phyloP scores from a whole-genome alignment of 2,329 filamentous ascomycete species.

The Fusarium neocosmosporiellum region DNA sequence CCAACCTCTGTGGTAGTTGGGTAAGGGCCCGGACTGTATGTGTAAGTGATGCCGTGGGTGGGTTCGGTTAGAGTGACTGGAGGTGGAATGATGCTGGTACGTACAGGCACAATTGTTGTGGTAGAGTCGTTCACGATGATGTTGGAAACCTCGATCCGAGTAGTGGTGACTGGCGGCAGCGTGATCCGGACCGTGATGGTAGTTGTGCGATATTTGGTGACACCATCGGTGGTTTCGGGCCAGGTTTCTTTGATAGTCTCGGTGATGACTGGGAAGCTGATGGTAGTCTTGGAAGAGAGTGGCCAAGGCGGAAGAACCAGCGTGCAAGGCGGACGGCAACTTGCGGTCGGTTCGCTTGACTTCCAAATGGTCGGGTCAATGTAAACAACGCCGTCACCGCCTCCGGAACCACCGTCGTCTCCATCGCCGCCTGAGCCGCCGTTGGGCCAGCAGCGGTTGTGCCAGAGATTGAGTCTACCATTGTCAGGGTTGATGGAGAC shows the following conservation, averaged over 20 bases:
- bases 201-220: constrained; percentile 17
- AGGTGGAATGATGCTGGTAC: neutral
- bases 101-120: neutral
- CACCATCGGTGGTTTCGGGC: constrained; percentile 16
- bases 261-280: constrained; percentile 18
- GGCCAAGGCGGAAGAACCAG: constrained; percentile 20
- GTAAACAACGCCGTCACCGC: constrained; percentile 1
- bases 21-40: neutral
- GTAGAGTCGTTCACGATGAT: neutral
- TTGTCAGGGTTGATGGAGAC: neutral
- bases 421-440: neutral
- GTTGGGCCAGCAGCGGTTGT: neutral
- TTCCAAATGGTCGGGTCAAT: constrained; percentile 17
- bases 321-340: constrained; percentile 15
- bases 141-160: neutral
- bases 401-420: neutral
- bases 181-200: constrained; percentile 26
- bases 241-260: constrained; percentile 20
- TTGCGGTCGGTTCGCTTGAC: constrained; percentile 3
- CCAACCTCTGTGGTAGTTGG: neutral
- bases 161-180: constrained; percentile 13
- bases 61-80: neutral
- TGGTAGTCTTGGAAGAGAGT: constrained; percentile 17
- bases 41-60: neutral
- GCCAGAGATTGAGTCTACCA: neutral